Percentiles rank a stretch among this genome's conserved stretches.
phyloP scores from a whole-genome alignment of 306 rosid species.

The Mucuna pruriens region DNA sequence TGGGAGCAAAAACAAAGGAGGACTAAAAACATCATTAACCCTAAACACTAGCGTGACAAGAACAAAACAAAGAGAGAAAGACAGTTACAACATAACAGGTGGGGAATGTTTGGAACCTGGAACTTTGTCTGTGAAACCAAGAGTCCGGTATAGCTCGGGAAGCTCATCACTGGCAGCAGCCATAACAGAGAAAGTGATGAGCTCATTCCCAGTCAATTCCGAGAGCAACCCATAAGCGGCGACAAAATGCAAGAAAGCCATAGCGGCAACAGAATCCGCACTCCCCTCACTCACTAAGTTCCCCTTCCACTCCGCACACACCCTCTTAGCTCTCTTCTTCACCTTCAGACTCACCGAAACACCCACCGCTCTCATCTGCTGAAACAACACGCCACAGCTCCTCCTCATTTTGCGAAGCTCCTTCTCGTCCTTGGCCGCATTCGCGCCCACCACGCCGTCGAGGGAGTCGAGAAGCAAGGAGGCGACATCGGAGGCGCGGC shows the following conservation, averaged over 20 bases:
- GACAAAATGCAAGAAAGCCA: constrained; percentile 72
- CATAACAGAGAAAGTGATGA: constrained; percentile 49
- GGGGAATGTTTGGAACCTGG: too few species aligned
- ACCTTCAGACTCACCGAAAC: constrained; percentile 44
- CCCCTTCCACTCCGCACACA: constrained; percentile 62
- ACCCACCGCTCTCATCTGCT: constrained; percentile 51
- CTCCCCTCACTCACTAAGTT: constrained; percentile 34
- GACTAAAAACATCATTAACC: not conserved
- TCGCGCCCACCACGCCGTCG: constrained; percentile 55
- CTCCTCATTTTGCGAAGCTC: constrained; percentile 50
- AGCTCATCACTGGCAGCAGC: constrained; percentile 60
- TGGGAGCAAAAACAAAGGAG: too few species aligned
- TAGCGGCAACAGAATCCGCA: constrained; percentile 49
- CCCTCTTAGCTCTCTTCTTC: constrained; percentile 55
- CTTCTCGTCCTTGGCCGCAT: constrained; percentile 12
- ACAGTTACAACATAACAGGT: not conserved
- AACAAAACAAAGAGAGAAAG: not conserved
- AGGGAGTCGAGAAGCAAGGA: constrained; percentile 62
- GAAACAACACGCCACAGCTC: constrained; percentile 57
- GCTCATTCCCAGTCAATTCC: constrained; percentile 54
- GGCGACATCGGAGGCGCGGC: constrained; percentile 58
- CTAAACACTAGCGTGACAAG: not conserved
- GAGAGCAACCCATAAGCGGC: constrained; percentile 58
- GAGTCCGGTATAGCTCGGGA: constrained; percentile 50
- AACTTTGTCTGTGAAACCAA: constrained; percentile 57